Conservation (phyloP, 352 stramenopile species). For the Albugo candida region DNA sequence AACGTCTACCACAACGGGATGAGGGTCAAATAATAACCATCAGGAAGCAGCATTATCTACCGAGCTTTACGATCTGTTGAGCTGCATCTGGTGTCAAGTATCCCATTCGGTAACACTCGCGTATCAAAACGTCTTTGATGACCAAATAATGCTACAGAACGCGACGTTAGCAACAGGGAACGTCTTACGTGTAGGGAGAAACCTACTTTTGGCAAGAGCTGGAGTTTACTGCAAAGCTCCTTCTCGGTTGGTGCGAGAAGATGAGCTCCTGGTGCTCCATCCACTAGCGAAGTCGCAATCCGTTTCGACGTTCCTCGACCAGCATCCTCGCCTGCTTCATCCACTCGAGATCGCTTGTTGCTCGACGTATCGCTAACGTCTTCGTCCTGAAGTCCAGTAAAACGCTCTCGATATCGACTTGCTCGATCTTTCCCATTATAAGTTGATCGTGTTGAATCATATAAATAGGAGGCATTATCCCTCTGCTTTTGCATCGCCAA, state of each 20-base stretch:
- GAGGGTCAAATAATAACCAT: background rate
- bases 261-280: conserved; percentile 64
- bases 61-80: conserved; percentile 83
- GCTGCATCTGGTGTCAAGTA: conserved; percentile 57
- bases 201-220: conserved; percentile 74
- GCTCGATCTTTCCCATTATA: conserved; percentile 40
- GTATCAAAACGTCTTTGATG: conserved; percentile 89
- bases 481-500: conserved; percentile 75
- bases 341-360: background rate
- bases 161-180: background rate
- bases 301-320: conserved; percentile 8
- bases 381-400: conserved; percentile 18
- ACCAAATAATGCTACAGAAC: conserved; percentile 78
- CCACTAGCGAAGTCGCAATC: conserved; percentile 43
- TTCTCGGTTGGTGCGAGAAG: conserved; percentile 83
- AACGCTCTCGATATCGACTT: conserved; percentile 44
- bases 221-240: conserved; percentile 76
- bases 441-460: conserved; percentile 37
- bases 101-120: conserved; percentile 60
- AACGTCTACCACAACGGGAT: conserved; percentile 21
- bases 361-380: conserved; percentile 11
- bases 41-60: conserved; percentile 14
- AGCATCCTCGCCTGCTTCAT: conserved; percentile 3
- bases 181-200: background rate
- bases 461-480: conserved; percentile 73